A percentile compares a stretch with the other conserved stretches of the same genome.
These are phyloP conservation scores for Tetracladium setigerum DNA, from an alignment of 495 filamentous ascomycete genomes.

Conservation along the genomic window DNA sequence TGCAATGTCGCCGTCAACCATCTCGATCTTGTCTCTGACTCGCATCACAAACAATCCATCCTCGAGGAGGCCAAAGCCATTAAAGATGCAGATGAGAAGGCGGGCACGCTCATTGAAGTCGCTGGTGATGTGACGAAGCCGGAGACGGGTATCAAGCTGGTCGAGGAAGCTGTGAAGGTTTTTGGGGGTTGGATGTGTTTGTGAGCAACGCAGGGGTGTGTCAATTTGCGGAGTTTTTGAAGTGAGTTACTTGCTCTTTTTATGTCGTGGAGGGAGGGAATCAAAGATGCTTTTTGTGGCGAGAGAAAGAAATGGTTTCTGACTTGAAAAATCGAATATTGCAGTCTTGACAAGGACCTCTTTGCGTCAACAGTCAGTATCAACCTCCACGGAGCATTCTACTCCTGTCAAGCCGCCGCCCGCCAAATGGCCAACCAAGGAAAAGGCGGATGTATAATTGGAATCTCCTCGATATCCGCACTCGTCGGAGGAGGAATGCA, in stretches of 20 bases:
- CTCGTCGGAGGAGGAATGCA: constrained; percentile 76
- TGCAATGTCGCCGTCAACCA: constrained; percentile 65
- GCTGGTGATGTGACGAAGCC: constrained; percentile 62
- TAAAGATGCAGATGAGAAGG: constrained; percentile 18
- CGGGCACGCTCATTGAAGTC: constrained; percentile 48
- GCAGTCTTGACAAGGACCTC: constrained; percentile 49
- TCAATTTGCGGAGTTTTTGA: constrained; percentile 74
- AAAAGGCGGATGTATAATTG: constrained; percentile 74
- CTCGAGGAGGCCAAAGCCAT: constrained; percentile 43
- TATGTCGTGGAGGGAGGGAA: not conserved
- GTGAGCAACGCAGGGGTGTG: constrained; percentile 86
- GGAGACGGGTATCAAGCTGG: constrained; percentile 49
- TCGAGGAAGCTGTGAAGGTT: constrained; percentile 44
- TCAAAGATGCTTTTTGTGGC: not conserved
- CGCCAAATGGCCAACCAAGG: constrained; percentile 65
- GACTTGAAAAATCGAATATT: not conserved
- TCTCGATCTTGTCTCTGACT: constrained; percentile 48
- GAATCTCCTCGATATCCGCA: constrained; percentile 73
- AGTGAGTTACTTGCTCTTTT: constrained; percentile 30
- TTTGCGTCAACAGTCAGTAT: constrained; percentile 59
- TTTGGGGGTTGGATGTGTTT: constrained; percentile 70
- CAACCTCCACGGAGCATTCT: constrained; percentile 84
- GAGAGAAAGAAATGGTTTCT: not conserved
- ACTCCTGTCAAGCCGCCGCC: constrained; percentile 74
- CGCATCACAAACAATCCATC: constrained; percentile 44